phyloP scores from a whole-genome alignment of 2,329 filamentous ascomycete species.

The Fragosphaeria purpurea region DNA sequence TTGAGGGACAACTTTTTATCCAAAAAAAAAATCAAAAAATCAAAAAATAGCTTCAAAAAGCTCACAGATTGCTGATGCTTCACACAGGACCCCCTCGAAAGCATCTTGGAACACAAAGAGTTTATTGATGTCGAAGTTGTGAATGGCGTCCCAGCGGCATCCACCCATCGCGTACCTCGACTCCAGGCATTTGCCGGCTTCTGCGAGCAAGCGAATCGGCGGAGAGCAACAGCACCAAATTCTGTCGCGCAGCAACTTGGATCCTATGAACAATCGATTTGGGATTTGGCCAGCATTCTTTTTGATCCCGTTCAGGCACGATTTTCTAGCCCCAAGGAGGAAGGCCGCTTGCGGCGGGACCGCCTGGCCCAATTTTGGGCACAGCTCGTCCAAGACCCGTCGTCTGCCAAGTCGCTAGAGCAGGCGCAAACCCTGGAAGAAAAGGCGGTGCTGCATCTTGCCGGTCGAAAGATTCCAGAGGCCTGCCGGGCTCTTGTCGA shows the following conservation, averaged over 20 bases:
- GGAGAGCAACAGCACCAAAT: conserved; percentile 22
- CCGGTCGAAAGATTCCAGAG: conserved; percentile 67
- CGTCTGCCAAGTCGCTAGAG: conserved; percentile 39
- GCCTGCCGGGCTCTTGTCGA: conserved; percentile 73
- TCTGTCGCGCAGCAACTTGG: conserved; percentile 20
- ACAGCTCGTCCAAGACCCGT: conserved; percentile 52
- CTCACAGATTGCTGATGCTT: conserved; percentile 10
- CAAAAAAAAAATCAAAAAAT: background rate
- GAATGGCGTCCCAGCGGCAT: conserved; percentile 51
- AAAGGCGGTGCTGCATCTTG: conserved; percentile 71
- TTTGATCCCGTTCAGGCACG: conserved; percentile 59
- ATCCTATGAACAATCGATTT: conserved; percentile 63
- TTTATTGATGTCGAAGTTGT: conserved; percentile 42
- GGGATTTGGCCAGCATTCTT: conserved; percentile 77
- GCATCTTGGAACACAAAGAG: conserved; percentile 36
- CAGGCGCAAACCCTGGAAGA: conserved; percentile 62
- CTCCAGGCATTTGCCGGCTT: conserved; percentile 35
- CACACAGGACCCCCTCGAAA: conserved; percentile 24
- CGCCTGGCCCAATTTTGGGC: conserved; percentile 60
- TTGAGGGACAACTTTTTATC: too few relatives aligned
- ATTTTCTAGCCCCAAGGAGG: conserved; percentile 24
- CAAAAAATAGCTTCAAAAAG: background rate
- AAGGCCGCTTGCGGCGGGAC: conserved; percentile 41
- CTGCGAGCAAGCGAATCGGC: conserved; percentile 26
- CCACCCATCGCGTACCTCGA: conserved; percentile 32